Conservation (phyloP, 495 filamentous ascomycete species). For the Tuber calosporum region DNA sequence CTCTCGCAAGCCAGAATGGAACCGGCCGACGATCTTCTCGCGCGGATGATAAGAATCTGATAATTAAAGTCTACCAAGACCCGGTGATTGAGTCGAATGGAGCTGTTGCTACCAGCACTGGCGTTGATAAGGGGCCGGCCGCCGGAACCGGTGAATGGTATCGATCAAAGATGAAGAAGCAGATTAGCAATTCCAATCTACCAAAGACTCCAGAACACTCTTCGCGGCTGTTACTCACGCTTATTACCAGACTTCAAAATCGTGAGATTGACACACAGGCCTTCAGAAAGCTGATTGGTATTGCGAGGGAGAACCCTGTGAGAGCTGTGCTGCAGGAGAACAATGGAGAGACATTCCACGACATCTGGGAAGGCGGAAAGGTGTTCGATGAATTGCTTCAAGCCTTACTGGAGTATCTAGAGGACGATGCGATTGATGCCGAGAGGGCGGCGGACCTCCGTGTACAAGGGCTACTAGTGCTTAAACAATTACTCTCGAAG, state of each 20-base stretch:
- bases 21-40: constrained; percentile 37
- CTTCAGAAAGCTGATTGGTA: constrained; percentile 76
- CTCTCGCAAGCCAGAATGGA: constrained; percentile 17
- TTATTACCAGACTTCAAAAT: constrained; percentile 63
- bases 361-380: constrained; percentile 51
- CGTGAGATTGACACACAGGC: constrained; percentile 74
- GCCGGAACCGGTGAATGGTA: constrained; percentile 43
- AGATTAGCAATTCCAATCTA: constrained; percentile 39
- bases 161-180: constrained; percentile 34
- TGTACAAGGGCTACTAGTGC: constrained; percentile 71
- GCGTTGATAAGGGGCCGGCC: constrained; percentile 27
- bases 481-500: constrained; percentile 67
- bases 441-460: constrained; percentile 66
- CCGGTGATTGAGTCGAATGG: constrained; percentile 51
- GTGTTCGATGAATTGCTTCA: constrained; percentile 66
- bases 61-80: constrained; percentile 55
- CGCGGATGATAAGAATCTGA: constrained; percentile 34
- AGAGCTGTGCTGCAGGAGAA: constrained; percentile 52
- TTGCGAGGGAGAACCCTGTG: constrained; percentile 59
- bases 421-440: constrained; percentile 47
- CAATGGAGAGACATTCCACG: constrained; percentile 43
- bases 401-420: constrained; percentile 68
- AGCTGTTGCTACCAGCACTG: constrained; percentile 43
- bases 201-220: constrained; percentile 50
- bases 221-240: constrained; percentile 60